A percentile compares a stretch with the other conserved stretches of the same genome.
Evolutionary conservation across 495 filamentous ascomycete genomes (phyloP).

Genomic region (Talaromyces stipitatus): DNA sequence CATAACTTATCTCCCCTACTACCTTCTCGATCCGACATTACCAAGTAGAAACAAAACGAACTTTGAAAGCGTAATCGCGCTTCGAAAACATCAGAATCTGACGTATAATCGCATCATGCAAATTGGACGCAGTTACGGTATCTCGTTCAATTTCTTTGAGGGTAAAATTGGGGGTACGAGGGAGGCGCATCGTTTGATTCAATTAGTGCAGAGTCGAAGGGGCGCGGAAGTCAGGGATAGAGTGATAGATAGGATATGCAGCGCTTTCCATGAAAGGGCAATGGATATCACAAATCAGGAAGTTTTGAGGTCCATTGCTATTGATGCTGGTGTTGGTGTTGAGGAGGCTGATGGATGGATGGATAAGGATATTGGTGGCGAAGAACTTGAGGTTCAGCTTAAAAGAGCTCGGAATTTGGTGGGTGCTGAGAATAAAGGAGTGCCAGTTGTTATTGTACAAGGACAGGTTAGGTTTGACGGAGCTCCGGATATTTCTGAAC

Average conservation of each 20-base stretch:
- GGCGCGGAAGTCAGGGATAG: not conserved
- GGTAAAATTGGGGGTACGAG: not conserved
- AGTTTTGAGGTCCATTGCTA: not conserved
- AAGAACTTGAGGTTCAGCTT: slow-evolving; percentile 53
- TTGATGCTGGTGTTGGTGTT: not conserved
- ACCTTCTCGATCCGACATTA: not conserved
- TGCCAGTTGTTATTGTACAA: slow-evolving; percentile 55
- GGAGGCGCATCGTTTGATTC: slow-evolving; percentile 4
- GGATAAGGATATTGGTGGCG: slow-evolving; percentile 10
- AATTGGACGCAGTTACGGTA: not conserved
- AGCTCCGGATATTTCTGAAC: slow-evolving; percentile 35
- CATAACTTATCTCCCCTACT: slow-evolving; percentile 1
- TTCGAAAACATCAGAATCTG: not conserved
- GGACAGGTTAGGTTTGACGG: slow-evolving; percentile 42
- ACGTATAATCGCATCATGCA: slow-evolving; percentile 1
- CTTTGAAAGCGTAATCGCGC: not conserved
- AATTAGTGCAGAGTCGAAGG: not conserved
- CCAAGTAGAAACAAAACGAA: not conserved
- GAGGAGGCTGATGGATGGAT: slow-evolving; percentile 1
- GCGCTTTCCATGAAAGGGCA: not conserved
- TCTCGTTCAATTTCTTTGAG: not conserved
- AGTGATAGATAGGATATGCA: not conserved
- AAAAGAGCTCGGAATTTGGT: slow-evolving; percentile 34
- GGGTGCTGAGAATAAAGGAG: slow-evolving; percentile 32
- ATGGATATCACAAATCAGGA: slow-evolving; percentile 1